A percentile compares a stretch with the other conserved stretches of the same genome.
These are phyloP conservation scores for Boehmeria nivea DNA, from an alignment of 306 rosid genomes.

Conservation along the genomic window DNA sequence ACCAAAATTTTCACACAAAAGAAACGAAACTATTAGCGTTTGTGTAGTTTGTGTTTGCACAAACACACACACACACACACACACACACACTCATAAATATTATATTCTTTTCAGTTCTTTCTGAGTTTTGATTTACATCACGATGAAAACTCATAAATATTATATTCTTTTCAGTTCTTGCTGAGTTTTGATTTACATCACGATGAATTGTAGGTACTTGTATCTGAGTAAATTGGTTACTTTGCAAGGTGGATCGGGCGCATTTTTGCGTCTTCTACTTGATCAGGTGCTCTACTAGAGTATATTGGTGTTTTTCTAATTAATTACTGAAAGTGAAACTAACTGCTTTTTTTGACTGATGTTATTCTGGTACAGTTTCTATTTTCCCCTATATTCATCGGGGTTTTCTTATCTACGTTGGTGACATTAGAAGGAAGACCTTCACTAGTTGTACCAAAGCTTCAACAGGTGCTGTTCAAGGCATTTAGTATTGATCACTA, in stretches of 20 bases:
- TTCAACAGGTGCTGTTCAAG: constrained; percentile 62
- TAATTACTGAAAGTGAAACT: neutral
- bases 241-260: constrained; percentile 80
- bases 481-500: constrained; percentile 17
- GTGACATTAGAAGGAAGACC: constrained; percentile 77
- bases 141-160: too few relatives aligned
- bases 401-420: constrained; percentile 68
- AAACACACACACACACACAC: too few relatives aligned
- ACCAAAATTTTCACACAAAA: too few relatives aligned
- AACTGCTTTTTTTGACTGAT: constrained; percentile 13
- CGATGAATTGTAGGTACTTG: constrained; percentile 56
- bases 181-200: constrained; percentile 13
- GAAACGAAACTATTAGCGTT: too few relatives aligned
- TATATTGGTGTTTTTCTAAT: neutral
- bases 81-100: too few relatives aligned
- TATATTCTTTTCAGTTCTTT: too few relatives aligned
- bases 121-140: too few relatives aligned
- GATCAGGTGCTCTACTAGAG: constrained; percentile 64
- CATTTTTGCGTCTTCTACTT: constrained; percentile 69
- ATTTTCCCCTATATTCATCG: constrained; percentile 75
- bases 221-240: constrained; percentile 76
- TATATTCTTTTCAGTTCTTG: too few relatives aligned
- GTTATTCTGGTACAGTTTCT: constrained; percentile 57
- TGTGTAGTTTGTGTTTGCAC: too few relatives aligned
- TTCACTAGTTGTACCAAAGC: constrained; percentile 70